Conservation (phyloP, 2,329 filamentous ascomycete genomes). For the Talaromyces albobiverticillius region DNA sequence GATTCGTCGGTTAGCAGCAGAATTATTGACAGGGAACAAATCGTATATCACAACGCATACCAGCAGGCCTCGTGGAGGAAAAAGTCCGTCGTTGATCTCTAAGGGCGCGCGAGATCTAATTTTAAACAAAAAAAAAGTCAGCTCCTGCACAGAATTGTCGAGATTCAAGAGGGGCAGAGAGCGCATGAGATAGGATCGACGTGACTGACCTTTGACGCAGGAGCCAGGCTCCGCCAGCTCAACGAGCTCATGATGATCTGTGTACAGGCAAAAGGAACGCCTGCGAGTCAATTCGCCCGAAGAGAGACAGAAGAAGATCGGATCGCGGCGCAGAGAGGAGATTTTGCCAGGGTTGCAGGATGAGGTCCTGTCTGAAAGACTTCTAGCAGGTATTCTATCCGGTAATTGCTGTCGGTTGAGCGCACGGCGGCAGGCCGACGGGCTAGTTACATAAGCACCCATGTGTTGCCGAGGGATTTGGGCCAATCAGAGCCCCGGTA, state of each 20-base stretch:
- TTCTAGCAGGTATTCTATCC: conserved; percentile 5
- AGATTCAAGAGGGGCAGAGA: conserved; percentile 14
- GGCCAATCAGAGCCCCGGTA: conserved; percentile 31
- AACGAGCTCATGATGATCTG: conserved; percentile 48
- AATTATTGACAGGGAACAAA: conserved; percentile 11
- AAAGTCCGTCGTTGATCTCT: conserved; percentile 72
- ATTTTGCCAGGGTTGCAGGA: conserved; percentile 14
- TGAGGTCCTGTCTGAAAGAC: background rate
- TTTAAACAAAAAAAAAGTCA: conserved; percentile 21
- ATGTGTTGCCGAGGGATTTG: conserved; percentile 31
- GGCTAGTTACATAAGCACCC: conserved; percentile 33
- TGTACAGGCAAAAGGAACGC: conserved; percentile 14
- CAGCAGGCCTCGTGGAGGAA: conserved; percentile 78
- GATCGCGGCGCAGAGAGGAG: conserved; percentile 19
- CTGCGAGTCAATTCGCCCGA: conserved; percentile 21
- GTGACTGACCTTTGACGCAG: conserved; percentile 44
- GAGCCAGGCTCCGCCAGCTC: conserved; percentile 50
- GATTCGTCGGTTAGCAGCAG: conserved; percentile 24
- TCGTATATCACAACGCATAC: conserved; percentile 49
- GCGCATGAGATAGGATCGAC: conserved; percentile 16
- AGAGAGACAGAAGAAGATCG: conserved; percentile 21
- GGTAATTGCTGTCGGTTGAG: conserved; percentile 20
- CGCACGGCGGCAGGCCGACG: conserved; percentile 18
- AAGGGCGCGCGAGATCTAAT: conserved; percentile 63
- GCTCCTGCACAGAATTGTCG: conserved; percentile 16